Evolutionary conservation across 345 rosid species (phyloP).

Genomic region (Sisymbrium irio): DNA sequence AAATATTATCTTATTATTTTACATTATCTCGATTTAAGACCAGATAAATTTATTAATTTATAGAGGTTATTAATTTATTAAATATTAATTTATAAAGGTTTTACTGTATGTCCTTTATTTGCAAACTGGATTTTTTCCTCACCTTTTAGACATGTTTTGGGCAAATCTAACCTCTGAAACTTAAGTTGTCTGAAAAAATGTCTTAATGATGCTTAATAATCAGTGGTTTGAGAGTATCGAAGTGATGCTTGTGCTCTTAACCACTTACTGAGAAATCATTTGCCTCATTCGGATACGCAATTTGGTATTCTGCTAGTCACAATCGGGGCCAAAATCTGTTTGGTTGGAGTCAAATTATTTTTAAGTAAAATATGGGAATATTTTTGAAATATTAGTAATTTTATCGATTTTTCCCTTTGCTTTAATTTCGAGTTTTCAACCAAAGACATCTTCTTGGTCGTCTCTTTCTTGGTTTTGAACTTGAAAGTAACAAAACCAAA

Average conservation of each 20-base stretch:
- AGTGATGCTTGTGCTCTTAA: neutral
- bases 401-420: neutral
- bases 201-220: neutral
- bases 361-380: neutral
- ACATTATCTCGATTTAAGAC: too few species aligned
- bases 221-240: neutral
- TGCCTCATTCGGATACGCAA: too few species aligned
- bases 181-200: neutral
- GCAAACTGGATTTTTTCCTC: neutral
- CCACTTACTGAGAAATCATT: too few species aligned
- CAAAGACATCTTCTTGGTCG: neutral
- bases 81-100: too few species aligned
- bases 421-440: neutral
- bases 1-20: too few species aligned
- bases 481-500: neutral
- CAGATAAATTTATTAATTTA: too few species aligned
- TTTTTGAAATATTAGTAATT: neutral
- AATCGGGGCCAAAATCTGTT: too few species aligned
- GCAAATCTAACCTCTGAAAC: neutral
- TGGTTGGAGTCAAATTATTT: too few species aligned
- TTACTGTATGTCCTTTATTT: neutral
- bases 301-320: too few species aligned
- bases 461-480: neutral
- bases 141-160: neutral
- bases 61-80: too few species aligned